Conservation (phyloP, 1,284 basidiomycete genomes). For the Porogramme epimiltina region DNA sequence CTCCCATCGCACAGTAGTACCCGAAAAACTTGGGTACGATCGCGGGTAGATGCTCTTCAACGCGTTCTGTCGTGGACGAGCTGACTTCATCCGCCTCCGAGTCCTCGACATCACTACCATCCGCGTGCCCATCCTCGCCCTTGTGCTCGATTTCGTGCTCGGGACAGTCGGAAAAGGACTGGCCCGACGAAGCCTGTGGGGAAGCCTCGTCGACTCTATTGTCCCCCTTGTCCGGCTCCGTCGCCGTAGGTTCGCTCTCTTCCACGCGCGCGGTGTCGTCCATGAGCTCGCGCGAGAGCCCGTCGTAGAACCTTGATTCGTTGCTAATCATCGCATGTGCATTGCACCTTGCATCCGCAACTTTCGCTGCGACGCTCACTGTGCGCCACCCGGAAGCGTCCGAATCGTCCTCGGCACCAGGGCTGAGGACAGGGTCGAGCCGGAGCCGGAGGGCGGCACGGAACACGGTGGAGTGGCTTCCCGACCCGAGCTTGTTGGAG, state of each 20-base stretch:
- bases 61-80: too few relatives aligned
- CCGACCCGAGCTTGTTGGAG: slow-evolving; percentile 30
- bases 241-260: too few relatives aligned
- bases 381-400: slow-evolving; percentile 19
- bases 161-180: too few relatives aligned
- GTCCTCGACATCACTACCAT: too few relatives aligned
- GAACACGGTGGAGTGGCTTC: slow-evolving; percentile 35
- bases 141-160: too few relatives aligned
- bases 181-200: too few relatives aligned
- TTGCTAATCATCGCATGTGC: slow-evolving; percentile 30
- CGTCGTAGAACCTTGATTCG: slow-evolving; percentile 47
- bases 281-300: slow-evolving; percentile 45
- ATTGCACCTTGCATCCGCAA: slow-evolving; percentile 13
- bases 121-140: not conserved
- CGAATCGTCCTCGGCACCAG: not conserved
- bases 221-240: too few relatives aligned
- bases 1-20: slow-evolving; percentile 42
- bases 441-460: slow-evolving; percentile 33
- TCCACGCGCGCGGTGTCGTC: slow-evolving; percentile 32
- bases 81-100: not conserved
- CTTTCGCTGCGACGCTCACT: slow-evolving; percentile 36
- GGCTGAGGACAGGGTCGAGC: slow-evolving; percentile 15
- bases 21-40: slow-evolving; percentile 57
- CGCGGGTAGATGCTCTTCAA: slow-evolving; percentile 21
- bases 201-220: too few relatives aligned